phyloP scores from a whole-genome alignment of 495 filamentous ascomycete genomes.

The Penicillium chermesinum region DNA sequence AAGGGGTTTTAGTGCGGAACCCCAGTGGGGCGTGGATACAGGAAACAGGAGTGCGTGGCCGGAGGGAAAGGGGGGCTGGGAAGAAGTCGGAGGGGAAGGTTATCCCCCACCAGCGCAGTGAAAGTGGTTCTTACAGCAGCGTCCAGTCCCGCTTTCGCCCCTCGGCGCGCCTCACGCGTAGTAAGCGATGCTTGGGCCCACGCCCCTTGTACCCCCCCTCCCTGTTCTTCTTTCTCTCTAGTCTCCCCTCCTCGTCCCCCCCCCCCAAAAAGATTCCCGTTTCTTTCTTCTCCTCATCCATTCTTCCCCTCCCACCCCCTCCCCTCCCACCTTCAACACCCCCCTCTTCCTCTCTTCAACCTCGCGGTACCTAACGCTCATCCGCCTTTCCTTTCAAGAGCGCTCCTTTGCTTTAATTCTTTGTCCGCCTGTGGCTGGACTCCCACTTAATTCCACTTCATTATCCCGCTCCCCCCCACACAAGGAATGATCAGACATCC shows the following conservation, averaged over 20 bases:
- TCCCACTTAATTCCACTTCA: constrained; percentile 37
- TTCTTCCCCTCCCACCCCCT: constrained; percentile 32
- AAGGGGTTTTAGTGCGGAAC: constrained; percentile 10
- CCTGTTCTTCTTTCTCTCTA: constrained; percentile 27
- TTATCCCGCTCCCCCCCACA: constrained; percentile 27
- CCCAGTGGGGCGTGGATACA: constrained; percentile 9
- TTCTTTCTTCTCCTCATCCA: constrained; percentile 30
- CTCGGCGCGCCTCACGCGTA: constrained; percentile 17
- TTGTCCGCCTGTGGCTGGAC: constrained; percentile 43
- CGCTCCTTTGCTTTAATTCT: constrained; percentile 33
- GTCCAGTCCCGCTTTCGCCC: constrained; percentile 14
- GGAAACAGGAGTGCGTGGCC: constrained; percentile 28
- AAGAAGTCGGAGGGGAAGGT: background rate
- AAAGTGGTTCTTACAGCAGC: background rate
- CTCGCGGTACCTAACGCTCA: constrained; percentile 25
- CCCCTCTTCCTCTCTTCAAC: constrained; percentile 13
- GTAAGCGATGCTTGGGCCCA: constrained; percentile 28
- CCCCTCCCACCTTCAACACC: constrained; percentile 33
- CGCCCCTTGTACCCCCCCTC: constrained; percentile 20
- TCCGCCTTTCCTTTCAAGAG: constrained; percentile 34
- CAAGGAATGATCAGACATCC: constrained; percentile 50
- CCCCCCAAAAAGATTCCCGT: constrained; percentile 14
- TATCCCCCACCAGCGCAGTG: background rate
- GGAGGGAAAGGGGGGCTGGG: constrained; percentile 7
- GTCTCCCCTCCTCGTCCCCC: constrained; percentile 21